Evolutionary conservation across 176 grass and related monocot species (phyloP).

Genomic region (Hyparrhenia diplandra): DNA sequence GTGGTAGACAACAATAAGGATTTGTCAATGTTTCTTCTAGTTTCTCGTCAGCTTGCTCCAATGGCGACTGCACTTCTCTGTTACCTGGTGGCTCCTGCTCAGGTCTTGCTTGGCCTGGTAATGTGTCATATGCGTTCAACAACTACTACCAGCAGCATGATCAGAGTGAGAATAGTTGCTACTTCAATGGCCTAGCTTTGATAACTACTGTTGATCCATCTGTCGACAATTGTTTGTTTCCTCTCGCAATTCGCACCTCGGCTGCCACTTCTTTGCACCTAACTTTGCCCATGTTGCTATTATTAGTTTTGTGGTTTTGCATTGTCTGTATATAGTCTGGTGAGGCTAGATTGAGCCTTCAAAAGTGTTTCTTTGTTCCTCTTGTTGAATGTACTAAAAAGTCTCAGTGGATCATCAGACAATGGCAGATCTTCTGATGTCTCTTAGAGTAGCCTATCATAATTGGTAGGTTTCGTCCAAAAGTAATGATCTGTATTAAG

Average conservation of each 20-base stretch:
- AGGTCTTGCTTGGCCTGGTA: slow-evolving; percentile 72
- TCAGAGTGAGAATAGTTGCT: slow-evolving; percentile 71
- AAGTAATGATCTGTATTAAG: background rate
- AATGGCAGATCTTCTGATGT: background rate
- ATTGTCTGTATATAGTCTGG: slow-evolving; percentile 12
- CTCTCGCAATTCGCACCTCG: slow-evolving; percentile 56
- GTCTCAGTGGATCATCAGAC: background rate
- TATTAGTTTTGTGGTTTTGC: slow-evolving; percentile 19
- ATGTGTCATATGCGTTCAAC: slow-evolving; percentile 94
- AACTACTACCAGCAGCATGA: slow-evolving; percentile 79
- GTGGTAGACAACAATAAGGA: slow-evolving; percentile 85
- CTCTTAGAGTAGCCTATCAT: background rate
- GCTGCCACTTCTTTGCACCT: slow-evolving; percentile 36
- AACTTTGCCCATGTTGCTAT: slow-evolving; percentile 1
- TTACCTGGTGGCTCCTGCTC: slow-evolving; percentile 68
- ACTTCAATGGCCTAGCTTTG: slow-evolving; percentile 69
- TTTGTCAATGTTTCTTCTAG: slow-evolving; percentile 53
- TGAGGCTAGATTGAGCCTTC: background rate
- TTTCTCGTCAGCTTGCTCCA: slow-evolving; percentile 59
- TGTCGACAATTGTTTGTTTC: slow-evolving; percentile 64
- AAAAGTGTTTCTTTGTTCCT: background rate
- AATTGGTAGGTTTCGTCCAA: background rate
- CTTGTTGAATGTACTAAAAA: background rate
- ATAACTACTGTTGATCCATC: slow-evolving; percentile 94
- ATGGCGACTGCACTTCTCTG: slow-evolving; percentile 73